A percentile compares a stretch with the other conserved stretches of the same genome.
Evolutionary conservation across 2,329 filamentous ascomycete genomes (phyloP).

Genomic region (Aspergillus texensis): DNA sequence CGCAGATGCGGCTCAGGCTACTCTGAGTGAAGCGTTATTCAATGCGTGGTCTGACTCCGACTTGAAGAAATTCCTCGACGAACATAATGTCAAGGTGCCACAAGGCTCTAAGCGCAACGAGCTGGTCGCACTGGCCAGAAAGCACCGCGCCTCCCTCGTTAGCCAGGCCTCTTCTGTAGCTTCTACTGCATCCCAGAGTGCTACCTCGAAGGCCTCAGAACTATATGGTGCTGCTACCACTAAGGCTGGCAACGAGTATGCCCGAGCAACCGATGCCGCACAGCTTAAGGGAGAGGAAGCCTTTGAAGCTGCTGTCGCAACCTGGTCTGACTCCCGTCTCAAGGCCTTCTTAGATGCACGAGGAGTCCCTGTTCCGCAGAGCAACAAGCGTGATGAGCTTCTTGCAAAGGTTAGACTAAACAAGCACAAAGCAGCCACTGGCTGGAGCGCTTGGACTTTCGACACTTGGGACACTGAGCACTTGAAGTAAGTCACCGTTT

Average conservation of each 20-base stretch:
- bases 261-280: constrained; percentile 72
- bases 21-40: constrained; percentile 79
- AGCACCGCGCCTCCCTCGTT: constrained; percentile 70
- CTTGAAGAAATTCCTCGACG: constrained; percentile 90
- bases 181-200: constrained; percentile 55
- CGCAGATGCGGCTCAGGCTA: constrained; percentile 70
- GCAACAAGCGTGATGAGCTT: constrained; percentile 71
- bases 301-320: constrained; percentile 63
- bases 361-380: constrained; percentile 73
- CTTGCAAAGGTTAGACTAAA: constrained; percentile 74
- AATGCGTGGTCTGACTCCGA: constrained; percentile 87
- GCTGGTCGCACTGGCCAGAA: constrained; percentile 83
- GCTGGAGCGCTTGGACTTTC: constrained; percentile 75
- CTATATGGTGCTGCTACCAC: constrained; percentile 71
- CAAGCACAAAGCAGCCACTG: constrained; percentile 68
- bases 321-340: constrained; percentile 75
- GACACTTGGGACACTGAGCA: constrained; percentile 75
- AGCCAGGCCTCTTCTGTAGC: constrained; percentile 56
- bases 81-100: constrained; percentile 85
- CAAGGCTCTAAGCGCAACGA: constrained; percentile 92
- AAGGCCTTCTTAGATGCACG: constrained; percentile 79
- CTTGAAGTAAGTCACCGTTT: constrained; percentile 54
- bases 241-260: constrained; percentile 74
- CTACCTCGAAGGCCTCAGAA: constrained; percentile 50
- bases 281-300: constrained; percentile 64